These are phyloP conservation scores for Termitomyces eurrhizus DNA, from an alignment of 768 basidiomycete species.

Conservation along the genomic window DNA sequence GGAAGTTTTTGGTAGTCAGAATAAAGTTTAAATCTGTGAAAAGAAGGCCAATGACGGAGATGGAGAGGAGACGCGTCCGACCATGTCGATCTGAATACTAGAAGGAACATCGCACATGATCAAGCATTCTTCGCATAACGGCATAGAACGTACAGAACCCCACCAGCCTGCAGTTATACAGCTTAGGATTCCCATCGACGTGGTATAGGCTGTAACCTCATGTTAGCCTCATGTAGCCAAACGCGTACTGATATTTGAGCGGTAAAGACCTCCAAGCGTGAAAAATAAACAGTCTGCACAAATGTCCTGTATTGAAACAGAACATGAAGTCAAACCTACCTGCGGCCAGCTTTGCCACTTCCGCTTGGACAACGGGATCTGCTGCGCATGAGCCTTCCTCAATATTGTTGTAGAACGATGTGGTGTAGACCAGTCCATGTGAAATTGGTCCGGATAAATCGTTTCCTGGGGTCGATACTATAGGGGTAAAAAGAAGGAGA, in stretches of 20 bases:
- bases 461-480: neutral
- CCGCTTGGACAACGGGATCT: slow-evolving; percentile 73
- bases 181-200: slow-evolving; percentile 66
- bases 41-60: slow-evolving; percentile 59
- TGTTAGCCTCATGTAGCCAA: slow-evolving; percentile 6
- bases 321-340: slow-evolving; percentile 34
- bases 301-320: no score
- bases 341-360: slow-evolving; percentile 60
- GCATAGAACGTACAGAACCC: slow-evolving; percentile 58
- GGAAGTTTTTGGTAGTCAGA: slow-evolving; percentile 54
- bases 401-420: neutral
- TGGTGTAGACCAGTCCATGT: neutral
- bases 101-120: neutral
- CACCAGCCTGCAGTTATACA: slow-evolving; percentile 85
- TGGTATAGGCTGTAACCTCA: slow-evolving; percentile 48
- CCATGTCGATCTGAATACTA: slow-evolving; percentile 79
- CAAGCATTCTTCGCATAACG: neutral
- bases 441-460: neutral
- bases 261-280: neutral
- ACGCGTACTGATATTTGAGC: neutral
- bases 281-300: neutral
- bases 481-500: slow-evolving; percentile 2
- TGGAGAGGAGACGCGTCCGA: slow-evolving; percentile 57
- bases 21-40: slow-evolving; percentile 65
- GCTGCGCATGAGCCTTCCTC: slow-evolving; percentile 42